Percentiles rank a stretch among this genome's conserved stretches.
Conservation (phyloP, 139 green algal species). For the Eudorina sp. region DNA sequence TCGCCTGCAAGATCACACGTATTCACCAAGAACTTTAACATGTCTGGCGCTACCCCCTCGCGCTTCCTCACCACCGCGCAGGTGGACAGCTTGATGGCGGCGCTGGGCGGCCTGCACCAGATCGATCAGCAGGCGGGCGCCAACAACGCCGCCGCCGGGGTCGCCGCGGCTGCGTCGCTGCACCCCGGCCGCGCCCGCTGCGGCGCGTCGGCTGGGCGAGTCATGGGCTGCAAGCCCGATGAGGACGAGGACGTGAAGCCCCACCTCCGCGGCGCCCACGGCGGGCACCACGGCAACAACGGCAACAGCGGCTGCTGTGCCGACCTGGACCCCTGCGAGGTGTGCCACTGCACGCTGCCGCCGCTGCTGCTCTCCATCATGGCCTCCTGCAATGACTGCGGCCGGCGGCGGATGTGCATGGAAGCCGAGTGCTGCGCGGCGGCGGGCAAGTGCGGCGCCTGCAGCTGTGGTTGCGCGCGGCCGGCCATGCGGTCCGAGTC, state of each 20-base stretch:
- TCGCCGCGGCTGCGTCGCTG: not conserved
- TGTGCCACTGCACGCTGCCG: slow-evolving; percentile 67
- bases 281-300: not conserved
- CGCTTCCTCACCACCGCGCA: not conserved
- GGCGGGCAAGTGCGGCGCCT: not conserved
- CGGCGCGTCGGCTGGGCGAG: not conserved
- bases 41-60: no score
- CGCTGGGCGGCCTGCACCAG: slow-evolving; percentile 48
- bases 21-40: no score
- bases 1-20: no score
- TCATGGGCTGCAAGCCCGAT: slow-evolving; percentile 4
- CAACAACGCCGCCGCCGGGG: not conserved
- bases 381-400: slow-evolving; percentile 64
- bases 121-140: not conserved
- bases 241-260: slow-evolving; percentile 37
- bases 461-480: slow-evolving; percentile 8
- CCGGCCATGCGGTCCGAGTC: not conserved
- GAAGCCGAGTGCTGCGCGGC: not conserved
- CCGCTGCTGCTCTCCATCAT: slow-evolving; percentile 70
- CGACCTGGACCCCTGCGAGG: slow-evolving; percentile 63
- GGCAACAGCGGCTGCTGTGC: not conserved
- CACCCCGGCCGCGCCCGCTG: slow-evolving; percentile 9
- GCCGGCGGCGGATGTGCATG: slow-evolving; percentile 56
- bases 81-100: slow-evolving; percentile 40
- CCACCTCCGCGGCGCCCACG: not conserved